These are phyloP conservation scores for Globisporangium polare DNA, from an alignment of 352 stramenopile genomes.

Conservation along the genomic window DNA sequence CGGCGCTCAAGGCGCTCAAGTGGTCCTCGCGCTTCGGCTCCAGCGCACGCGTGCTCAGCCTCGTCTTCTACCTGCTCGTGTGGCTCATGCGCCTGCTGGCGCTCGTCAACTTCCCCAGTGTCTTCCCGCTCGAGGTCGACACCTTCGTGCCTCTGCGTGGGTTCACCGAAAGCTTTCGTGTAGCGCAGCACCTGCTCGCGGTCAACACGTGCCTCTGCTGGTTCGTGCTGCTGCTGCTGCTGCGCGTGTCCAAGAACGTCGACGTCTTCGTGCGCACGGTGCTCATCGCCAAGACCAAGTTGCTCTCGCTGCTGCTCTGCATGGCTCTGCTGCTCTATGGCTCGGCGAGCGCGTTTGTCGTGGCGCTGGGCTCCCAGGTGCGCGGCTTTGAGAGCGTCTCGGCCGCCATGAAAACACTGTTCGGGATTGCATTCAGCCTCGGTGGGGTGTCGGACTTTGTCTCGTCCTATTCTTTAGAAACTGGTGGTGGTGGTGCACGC, in stretches of 20 bases:
- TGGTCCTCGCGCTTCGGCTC: constrained; percentile 30
- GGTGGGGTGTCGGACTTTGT: constrained; percentile 1
- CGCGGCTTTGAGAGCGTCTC: constrained; percentile 32
- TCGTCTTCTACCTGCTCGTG: constrained; percentile 33
- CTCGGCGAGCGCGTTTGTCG: constrained; percentile 41
- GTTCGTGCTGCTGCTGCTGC: constrained; percentile 36
- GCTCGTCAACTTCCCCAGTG: constrained; percentile 30
- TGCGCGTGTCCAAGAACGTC: constrained; percentile 36
- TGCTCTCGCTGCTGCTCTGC: constrained; percentile 32
- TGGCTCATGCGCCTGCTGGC: constrained; percentile 42
- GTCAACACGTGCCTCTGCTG: constrained; percentile 40
- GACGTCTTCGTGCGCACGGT: constrained; percentile 38
- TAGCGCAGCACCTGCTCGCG: constrained; percentile 32
- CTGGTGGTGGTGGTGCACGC: not conserved
- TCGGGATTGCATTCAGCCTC: constrained; percentile 32
- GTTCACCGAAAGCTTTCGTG: constrained; percentile 33
- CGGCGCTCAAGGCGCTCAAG: constrained; percentile 16
- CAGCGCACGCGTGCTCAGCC: constrained; percentile 23
- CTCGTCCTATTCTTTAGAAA: not conserved
- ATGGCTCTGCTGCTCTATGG: constrained; percentile 33
- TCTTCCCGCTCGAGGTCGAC: constrained; percentile 28
- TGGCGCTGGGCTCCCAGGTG: constrained; percentile 32
- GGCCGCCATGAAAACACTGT: constrained; percentile 27
- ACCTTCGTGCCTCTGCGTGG: constrained; percentile 31
- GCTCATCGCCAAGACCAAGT: constrained; percentile 21